Conservation (phyloP, 176 grass and related monocot species). For the Avena insularis region DNA sequence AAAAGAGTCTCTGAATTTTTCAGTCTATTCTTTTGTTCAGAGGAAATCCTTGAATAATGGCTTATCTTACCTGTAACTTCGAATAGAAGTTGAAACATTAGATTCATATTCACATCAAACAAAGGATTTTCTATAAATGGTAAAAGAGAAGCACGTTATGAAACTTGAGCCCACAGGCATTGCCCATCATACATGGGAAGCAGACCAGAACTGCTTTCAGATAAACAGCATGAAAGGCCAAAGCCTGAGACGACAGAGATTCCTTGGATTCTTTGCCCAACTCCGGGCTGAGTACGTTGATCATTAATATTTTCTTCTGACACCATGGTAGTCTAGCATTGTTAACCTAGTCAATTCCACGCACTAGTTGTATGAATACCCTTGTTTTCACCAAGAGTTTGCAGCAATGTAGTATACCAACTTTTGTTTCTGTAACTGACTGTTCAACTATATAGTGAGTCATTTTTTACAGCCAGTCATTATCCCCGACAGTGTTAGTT, state of each 20-base stretch:
- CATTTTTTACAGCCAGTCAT: neutral
- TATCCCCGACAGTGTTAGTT: neutral
- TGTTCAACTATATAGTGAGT: neutral
- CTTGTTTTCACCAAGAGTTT: neutral
- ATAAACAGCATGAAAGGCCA: neutral
- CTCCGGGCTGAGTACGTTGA: neutral
- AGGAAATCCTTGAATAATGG: neutral
- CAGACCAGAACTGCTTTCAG: neutral
- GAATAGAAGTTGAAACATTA: neutral
- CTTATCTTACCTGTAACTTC: neutral
- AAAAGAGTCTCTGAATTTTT: neutral
- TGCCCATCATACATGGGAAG: neutral
- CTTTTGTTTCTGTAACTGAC: neutral
- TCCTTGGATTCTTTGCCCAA: neutral
- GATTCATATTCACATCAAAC: neutral
- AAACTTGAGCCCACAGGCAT: neutral
- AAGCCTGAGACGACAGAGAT: neutral
- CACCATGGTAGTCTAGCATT: neutral
- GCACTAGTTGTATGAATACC: neutral
- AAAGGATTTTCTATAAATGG: neutral
- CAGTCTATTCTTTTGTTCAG: neutral
- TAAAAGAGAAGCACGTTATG: neutral
- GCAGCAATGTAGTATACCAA: neutral
- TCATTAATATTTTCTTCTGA: neutral
- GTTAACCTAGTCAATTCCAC: slow-evolving; percentile 3